Evolutionary conservation across 225 moss, liverwort and hornwort genomes (phyloP).

Genomic region (Takakia lepidozioides): DNA sequence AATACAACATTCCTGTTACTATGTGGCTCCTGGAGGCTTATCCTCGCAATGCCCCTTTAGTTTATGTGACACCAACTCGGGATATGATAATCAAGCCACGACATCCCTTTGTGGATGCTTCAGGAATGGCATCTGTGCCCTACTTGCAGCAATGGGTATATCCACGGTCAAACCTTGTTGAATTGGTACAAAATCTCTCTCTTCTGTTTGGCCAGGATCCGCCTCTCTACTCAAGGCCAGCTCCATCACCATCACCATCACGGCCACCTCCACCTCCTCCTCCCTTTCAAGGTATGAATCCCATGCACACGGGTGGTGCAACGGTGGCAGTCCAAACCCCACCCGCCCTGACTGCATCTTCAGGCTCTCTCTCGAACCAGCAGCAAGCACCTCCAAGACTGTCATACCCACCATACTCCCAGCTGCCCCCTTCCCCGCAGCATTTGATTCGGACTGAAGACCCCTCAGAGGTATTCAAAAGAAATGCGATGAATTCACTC

Average conservation of each 20-base stretch:
- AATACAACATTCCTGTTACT: slow-evolving; percentile 93
- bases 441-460: slow-evolving; percentile 40
- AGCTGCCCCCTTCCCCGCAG: slow-evolving; percentile 33
- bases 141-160: slow-evolving; percentile 90
- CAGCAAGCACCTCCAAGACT: slow-evolving; percentile 39
- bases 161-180: slow-evolving; percentile 90
- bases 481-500: slow-evolving; percentile 46
- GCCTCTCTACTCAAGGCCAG: slow-evolving; percentile 76
- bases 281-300: slow-evolving; percentile 77
- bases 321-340: slow-evolving; percentile 27
- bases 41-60: slow-evolving; percentile 72
- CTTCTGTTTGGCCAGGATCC: slow-evolving; percentile 93
- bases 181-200: slow-evolving; percentile 81
- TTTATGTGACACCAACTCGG: slow-evolving; percentile 86
- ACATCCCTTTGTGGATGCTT: slow-evolving; percentile 81
- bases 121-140: slow-evolving; percentile 62
- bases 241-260: slow-evolving; percentile 21
- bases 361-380: slow-evolving; percentile 35
- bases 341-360: slow-evolving; percentile 19
- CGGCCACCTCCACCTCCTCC: slow-evolving; percentile 44
- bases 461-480: slow-evolving; percentile 68
- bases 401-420: slow-evolving; percentile 61
- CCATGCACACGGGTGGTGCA: slow-evolving; percentile 64
- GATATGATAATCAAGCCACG: slow-evolving; percentile 99
- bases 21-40: slow-evolving; percentile 95